Base-by-base conservation (phyloP, 768 basidiomycete genomes). In the Psilocybe subaeruginosa region DNA sequence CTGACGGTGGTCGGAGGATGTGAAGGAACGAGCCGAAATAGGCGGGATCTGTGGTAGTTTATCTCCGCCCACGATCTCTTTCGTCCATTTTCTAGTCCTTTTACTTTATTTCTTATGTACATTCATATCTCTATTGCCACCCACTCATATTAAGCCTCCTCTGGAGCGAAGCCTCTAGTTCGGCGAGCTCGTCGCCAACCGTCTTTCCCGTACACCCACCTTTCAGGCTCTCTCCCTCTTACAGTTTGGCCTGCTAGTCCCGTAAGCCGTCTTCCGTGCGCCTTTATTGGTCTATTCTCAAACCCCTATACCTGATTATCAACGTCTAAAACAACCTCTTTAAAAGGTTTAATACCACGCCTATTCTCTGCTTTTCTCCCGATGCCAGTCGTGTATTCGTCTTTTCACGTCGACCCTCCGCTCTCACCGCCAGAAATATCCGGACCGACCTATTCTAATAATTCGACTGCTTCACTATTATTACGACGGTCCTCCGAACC, bases 381-480 rank as follows among this genome's bases (percentile, higher is more conserved):
- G 54, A 68, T 68, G 68, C 59, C 64, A 48, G 41, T 63, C 55
- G 17, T 57, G 45, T 52, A 59, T 33, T 61, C 66, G 37, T 62
- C 69, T 37, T 48, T 64, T 43, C 66, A 56, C 45, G n/a, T 56
- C 58, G 56, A 61, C 39, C 54, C 62, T 65, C 67, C 69, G 61
- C 56, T 48, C 39, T 67, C 66, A 56, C 64, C 69, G 64, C 62
- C 64, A 61, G 64, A 63, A 46, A 51, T 54, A 30, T 54, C 57
- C 60, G 61, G 54, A 41, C 50, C 60, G 48, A 46, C 62, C 35
- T 53, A 59, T 56, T 61, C 52, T 54, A 52, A 58, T 46, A 47
- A 33, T 12, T 58, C 62, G 7, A 52, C 52, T 37, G 47, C 64
- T 47, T 52, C 65, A 45, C 52, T 62, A 30, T 60, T 57, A 48